phyloP scores from a whole-genome alignment of 2,329 filamentous ascomycete genomes.

The Talaromyces atroroseus region DNA sequence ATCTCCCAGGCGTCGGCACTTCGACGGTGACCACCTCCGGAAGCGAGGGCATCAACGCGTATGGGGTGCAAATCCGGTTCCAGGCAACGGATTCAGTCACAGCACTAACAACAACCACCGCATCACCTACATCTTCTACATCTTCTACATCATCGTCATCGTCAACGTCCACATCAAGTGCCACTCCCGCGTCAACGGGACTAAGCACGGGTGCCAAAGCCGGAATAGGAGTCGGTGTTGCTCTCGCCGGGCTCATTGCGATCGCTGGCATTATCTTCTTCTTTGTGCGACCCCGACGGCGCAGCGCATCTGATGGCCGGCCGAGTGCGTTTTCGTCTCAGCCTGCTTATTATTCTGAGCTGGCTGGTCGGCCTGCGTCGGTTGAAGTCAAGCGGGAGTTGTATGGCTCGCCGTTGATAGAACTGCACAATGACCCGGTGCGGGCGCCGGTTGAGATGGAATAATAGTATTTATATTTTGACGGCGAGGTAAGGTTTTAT shows the following conservation, averaged over 20 bases:
- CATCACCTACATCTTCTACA: neutral
- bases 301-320: neutral
- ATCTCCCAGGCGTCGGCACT: neutral
- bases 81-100: neutral
- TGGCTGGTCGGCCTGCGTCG: neutral
- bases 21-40: neutral
- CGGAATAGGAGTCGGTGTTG: neutral
- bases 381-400: neutral
- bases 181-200: neutral
- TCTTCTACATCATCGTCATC: neutral
- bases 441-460: neutral
- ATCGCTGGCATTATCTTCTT: neutral
- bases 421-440: neutral
- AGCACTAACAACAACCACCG: neutral
- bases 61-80: conserved; percentile 6
- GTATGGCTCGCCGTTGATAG: neutral
- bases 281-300: neutral
- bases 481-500: no score
- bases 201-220: neutral
- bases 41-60: conserved; percentile 2
- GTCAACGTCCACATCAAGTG: neutral
- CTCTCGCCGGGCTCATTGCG: neutral
- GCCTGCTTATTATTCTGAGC: neutral
- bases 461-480: neutral
- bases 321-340: neutral